Evolutionary conservation across 345 rosid species (phyloP).

Genomic region (Clausena lansium): DNA sequence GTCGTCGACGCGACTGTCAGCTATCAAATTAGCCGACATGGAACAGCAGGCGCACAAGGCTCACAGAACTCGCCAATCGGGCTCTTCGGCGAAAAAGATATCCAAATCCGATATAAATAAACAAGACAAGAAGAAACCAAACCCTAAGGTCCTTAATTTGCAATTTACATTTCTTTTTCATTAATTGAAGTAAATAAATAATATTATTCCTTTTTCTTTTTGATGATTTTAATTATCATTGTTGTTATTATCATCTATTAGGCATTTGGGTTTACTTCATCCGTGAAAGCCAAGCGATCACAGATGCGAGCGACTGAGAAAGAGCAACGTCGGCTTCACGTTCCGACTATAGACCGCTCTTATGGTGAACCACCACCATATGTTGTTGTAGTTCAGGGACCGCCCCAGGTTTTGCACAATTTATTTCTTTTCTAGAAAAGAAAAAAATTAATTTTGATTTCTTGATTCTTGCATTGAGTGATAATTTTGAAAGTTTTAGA

Average conservation of each 20-base stretch:
- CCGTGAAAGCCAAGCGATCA: conserved; percentile 58
- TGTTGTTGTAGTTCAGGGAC: conserved; percentile 89
- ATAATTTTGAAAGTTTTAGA: not conserved
- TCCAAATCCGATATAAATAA: conserved; percentile 45
- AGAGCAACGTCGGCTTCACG: conserved; percentile 77
- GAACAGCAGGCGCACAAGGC: conserved; percentile 51
- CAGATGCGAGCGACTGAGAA: conserved; percentile 68
- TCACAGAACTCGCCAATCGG: conserved; percentile 70
- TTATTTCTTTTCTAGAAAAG: too few species aligned
- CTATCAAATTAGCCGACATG: too few species aligned
- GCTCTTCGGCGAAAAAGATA: conserved; percentile 63
- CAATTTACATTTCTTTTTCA: too few species aligned
- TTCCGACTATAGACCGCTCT: conserved; percentile 74
- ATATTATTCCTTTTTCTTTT: not conserved
- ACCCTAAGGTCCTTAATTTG: conserved; percentile 53
- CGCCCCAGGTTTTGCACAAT: conserved; percentile 54
- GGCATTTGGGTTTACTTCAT: conserved; percentile 73
- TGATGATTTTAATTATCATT: not conserved
- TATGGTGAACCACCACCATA: conserved; percentile 79
- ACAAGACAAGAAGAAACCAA: conserved; percentile 39
- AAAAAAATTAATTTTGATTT: too few species aligned
- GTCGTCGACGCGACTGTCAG: too few species aligned
- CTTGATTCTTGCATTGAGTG: not conserved
- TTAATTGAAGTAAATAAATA: not conserved
- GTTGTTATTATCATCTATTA: conserved; percentile 7